Percentiles rank a stretch among this genome's conserved stretches.
Evolutionary conservation across 768 basidiomycete species (phyloP).

Genomic region (Lactarius psammicola): DNA sequence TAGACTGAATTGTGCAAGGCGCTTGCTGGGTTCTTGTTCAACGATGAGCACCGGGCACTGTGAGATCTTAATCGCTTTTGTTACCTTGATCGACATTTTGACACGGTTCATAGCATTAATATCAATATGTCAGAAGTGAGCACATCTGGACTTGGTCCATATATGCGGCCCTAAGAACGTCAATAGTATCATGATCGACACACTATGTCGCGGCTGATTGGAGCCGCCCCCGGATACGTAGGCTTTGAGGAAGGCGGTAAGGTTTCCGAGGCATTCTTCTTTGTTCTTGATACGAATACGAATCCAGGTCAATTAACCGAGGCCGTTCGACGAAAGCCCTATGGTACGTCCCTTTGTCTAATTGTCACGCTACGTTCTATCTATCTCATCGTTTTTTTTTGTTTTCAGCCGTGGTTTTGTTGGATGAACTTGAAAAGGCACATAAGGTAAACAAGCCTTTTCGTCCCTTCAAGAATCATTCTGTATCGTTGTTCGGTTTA

Average conservation of each 20-base stretch:
- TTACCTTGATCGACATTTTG: neutral
- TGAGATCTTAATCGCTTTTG: slow-evolving; percentile 39
- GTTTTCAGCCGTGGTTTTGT: slow-evolving; percentile 52
- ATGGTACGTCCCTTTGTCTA: slow-evolving; percentile 39
- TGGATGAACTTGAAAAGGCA: slow-evolving; percentile 74
- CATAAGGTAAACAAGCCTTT: slow-evolving; percentile 59
- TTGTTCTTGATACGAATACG: neutral
- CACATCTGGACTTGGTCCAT: neutral
- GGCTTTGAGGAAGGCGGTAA: slow-evolving; percentile 69
- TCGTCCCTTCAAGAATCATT: neutral
- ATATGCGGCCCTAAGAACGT: slow-evolving; percentile 10
- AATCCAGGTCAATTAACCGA: slow-evolving; percentile 56
- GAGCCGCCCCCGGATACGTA: slow-evolving; percentile 90
- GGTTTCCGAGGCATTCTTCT: slow-evolving; percentile 25
- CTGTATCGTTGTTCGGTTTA: slow-evolving; percentile 28
- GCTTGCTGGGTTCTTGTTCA: slow-evolving; percentile 84
- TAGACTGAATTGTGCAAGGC: slow-evolving; percentile 90
- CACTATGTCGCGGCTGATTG: slow-evolving; percentile 86
- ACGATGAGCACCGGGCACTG: slow-evolving; percentile 85
- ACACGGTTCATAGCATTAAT: slow-evolving; percentile 58
- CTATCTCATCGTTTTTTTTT: neutral
- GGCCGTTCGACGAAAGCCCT: slow-evolving; percentile 61
- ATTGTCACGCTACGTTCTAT: neutral
- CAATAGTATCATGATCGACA: slow-evolving; percentile 86
- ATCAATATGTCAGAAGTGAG: slow-evolving; percentile 89